phyloP scores from a whole-genome alignment of 2,329 filamentous ascomycete species.

The Diaporthe caulivora region DNA sequence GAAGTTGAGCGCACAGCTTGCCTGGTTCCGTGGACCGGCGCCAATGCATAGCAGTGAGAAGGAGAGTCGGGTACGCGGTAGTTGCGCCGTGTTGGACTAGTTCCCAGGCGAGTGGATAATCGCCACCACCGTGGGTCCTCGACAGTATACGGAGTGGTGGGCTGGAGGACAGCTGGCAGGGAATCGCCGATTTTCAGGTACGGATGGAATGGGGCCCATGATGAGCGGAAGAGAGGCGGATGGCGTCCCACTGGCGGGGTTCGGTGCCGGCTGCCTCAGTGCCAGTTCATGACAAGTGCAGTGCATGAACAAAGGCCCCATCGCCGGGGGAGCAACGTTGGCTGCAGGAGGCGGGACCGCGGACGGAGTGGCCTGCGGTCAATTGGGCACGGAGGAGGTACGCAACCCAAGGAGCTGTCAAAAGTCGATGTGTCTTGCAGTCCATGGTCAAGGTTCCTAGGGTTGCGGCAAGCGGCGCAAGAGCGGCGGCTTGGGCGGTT shows the following conservation, averaged over 20 bases:
- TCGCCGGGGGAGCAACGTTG: slow-evolving; percentile 10
- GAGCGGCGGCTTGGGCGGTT: slow-evolving; percentile 28
- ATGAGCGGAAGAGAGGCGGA: not conserved
- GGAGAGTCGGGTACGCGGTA: not conserved
- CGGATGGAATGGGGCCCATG: slow-evolving; percentile 24
- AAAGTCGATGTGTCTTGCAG: not conserved
- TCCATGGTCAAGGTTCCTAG: slow-evolving; percentile 2
- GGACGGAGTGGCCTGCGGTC: not conserved
- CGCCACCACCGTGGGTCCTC: slow-evolving; percentile 1
- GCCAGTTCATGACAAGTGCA: slow-evolving; percentile 28
- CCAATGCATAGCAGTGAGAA: not conserved
- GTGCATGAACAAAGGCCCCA: slow-evolving; percentile 31
- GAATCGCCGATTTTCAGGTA: slow-evolving; percentile 12
- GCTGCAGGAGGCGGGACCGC: slow-evolving; percentile 24
- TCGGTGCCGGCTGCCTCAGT: slow-evolving; percentile 28
- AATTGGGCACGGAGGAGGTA: slow-evolving; percentile 5
- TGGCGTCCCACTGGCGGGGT: not conserved
- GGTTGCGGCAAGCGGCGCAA: slow-evolving; percentile 13
- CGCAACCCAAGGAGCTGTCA: slow-evolving; percentile 1
- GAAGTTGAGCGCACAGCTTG: not conserved
- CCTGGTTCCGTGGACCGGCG: slow-evolving; percentile 14
- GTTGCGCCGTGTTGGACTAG: not conserved
- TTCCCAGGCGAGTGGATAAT: not conserved
- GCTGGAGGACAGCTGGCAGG: slow-evolving; percentile 14
- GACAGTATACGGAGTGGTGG: not conserved